Conservation (phyloP, 768 basidiomycete genomes). For the Ephemerocybe angulata region DNA sequence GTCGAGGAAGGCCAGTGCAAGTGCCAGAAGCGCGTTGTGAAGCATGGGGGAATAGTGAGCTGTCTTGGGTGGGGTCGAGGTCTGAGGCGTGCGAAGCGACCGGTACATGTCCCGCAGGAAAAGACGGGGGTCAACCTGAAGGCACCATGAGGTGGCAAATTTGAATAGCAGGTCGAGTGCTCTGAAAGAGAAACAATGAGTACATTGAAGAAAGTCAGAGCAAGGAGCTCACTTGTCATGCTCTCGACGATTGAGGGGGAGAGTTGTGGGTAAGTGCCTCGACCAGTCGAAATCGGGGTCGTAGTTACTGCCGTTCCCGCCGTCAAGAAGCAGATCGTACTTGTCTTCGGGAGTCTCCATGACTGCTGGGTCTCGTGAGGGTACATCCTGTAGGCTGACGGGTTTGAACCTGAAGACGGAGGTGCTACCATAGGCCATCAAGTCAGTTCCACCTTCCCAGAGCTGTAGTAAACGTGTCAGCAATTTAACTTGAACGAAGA, state of each 20-base stretch:
- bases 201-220: not conserved
- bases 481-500: not conserved
- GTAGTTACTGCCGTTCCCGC: constrained; percentile 33
- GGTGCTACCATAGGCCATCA: constrained; percentile 39
- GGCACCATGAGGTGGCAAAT: constrained; percentile 48
- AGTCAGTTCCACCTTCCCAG: constrained; percentile 34
- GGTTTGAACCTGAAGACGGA: constrained; percentile 40
- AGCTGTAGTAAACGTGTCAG: not conserved
- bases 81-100: constrained; percentile 33
- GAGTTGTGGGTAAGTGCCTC: constrained; percentile 40
- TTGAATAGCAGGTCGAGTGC: constrained; percentile 46
- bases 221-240: constrained; percentile 39
- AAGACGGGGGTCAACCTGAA: constrained; percentile 44
- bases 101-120: constrained; percentile 49
- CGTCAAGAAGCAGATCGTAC: constrained; percentile 41
- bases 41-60: constrained; percentile 70
- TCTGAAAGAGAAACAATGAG: constrained; percentile 20
- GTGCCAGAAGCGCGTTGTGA: constrained; percentile 59
- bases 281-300: constrained; percentile 51
- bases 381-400: constrained; percentile 17
- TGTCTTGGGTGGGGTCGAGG: constrained; percentile 38
- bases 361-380: constrained; percentile 38
- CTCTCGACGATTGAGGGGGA: constrained; percentile 39
- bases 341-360: constrained; percentile 33
- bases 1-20: constrained; percentile 43